Percentiles rank a stretch among this genome's conserved stretches.
Conservation (phyloP, 2,329 filamentous ascomycete species). For the Waltergamsia citrina region DNA sequence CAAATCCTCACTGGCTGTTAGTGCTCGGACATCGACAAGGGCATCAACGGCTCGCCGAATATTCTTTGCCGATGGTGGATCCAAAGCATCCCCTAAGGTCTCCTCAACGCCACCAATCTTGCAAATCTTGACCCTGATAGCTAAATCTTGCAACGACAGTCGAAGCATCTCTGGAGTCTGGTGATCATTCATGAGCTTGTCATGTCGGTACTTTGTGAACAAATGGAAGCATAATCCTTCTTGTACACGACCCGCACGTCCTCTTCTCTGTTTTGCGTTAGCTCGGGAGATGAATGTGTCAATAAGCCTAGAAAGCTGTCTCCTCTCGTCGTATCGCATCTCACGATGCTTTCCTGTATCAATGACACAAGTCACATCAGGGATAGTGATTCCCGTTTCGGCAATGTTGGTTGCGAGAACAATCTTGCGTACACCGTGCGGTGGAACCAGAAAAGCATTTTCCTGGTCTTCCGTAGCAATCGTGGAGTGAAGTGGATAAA, state of each 20-base stretch:
- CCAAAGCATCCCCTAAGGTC: conserved; percentile 77
- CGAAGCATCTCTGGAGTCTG: conserved; percentile 96
- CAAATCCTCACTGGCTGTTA: conserved; percentile 73
- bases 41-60: conserved; percentile 89
- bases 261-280: conserved; percentile 90
- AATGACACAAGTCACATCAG: conserved; percentile 93
- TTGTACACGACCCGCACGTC: conserved; percentile 90
- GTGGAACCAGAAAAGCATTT: conserved; percentile 79
- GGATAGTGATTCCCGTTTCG: conserved; percentile 97
- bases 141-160: conserved; percentile 85
- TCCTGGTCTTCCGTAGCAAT: conserved; percentile 97
- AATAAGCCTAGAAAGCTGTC: conserved; percentile 81
- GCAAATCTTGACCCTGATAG: conserved; percentile 95
- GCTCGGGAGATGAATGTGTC: conserved; percentile 94
- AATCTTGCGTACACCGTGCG: conserved; percentile 76
- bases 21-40: conserved; percentile 81
- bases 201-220: conserved; percentile 84
- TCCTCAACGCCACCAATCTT: conserved; percentile 90
- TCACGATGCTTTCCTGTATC: conserved; percentile 96
- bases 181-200: conserved; percentile 76
- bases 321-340: conserved; percentile 91
- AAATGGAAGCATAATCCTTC: conserved; percentile 92
- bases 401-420: conserved; percentile 97
- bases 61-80: conserved; percentile 85
- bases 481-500: conserved; percentile 86